phyloP scores from a whole-genome alignment of 2,329 filamentous ascomycete species.

The Colletotrichum sublineola region DNA sequence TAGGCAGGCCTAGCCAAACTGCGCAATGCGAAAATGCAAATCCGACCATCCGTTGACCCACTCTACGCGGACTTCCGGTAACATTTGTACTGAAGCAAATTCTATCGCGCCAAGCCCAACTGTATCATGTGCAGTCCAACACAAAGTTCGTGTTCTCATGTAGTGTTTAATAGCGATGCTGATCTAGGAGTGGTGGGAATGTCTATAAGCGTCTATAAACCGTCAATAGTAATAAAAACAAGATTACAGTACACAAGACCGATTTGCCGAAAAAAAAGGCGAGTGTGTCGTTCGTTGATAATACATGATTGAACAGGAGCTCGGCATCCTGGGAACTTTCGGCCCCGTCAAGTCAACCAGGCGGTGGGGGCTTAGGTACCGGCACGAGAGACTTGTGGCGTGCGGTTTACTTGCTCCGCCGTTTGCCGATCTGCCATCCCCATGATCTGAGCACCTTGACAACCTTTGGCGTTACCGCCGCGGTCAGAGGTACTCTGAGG shows the following conservation, averaged over 20 bases:
- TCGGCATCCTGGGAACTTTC: constrained; percentile 13
- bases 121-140: constrained; percentile 22
- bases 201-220: constrained; percentile 37
- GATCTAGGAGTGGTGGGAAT: constrained; percentile 38
- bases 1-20: constrained; percentile 4
- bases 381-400: constrained; percentile 7
- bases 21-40: constrained; percentile 28
- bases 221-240: constrained; percentile 11
- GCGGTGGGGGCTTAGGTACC: constrained; percentile 10
- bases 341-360: constrained; percentile 16
- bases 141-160: constrained; percentile 24
- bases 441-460: constrained; percentile 87
- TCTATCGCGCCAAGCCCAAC: constrained; percentile 34
- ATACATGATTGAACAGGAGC: constrained; percentile 24
- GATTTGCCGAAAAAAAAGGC: constrained; percentile 18
- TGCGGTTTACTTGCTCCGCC: constrained; percentile 38
- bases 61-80: constrained; percentile 31
- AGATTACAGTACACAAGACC: constrained; percentile 2
- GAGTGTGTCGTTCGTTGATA: constrained; percentile 28
- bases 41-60: constrained; percentile 3
- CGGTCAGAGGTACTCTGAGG: constrained; percentile 90
- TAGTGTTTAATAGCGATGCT: constrained; percentile 9
- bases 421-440: constrained; percentile 95
- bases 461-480: constrained; percentile 92
- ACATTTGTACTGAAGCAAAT: constrained; percentile 30